Conservation (phyloP, 148 eudicot species). For the Rhododendron henanense region DNA sequence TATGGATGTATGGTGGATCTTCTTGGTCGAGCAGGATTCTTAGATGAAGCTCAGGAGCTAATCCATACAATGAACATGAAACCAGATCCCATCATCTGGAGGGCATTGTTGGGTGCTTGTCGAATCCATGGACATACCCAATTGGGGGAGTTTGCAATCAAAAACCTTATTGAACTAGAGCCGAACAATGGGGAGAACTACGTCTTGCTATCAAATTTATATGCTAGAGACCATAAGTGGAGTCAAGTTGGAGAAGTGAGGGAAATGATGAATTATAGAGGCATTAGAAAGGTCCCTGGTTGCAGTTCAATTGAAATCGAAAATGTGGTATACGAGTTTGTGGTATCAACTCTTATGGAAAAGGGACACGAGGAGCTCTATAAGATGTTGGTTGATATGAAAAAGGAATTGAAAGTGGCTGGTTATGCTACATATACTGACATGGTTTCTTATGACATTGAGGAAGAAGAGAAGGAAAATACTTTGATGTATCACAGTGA, state of each 20-base stretch:
- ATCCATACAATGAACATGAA: conserved; percentile 22
- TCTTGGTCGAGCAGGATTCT: conserved; percentile 22
- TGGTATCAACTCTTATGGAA: conserved; percentile 24
- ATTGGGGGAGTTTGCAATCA: conserved; percentile 22
- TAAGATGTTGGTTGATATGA: conserved; percentile 16
- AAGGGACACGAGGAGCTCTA: conserved; percentile 22
- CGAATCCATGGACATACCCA: conserved; percentile 11
- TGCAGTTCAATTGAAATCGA: conserved; percentile 32
- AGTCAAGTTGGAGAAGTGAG: conserved; percentile 24
- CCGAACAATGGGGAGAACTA: conserved; percentile 34
- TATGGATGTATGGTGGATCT: conserved; percentile 45
- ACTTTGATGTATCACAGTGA: not conserved
- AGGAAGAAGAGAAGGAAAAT: not conserved
- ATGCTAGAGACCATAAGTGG: conserved; percentile 28
- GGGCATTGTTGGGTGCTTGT: conserved; percentile 37
- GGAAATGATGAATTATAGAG: conserved; percentile 10
- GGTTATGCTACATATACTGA: conserved; percentile 10
- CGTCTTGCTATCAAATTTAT: conserved; percentile 26
- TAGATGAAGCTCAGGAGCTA: conserved; percentile 33
- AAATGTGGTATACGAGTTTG: conserved; percentile 22
- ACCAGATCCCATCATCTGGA: conserved; percentile 32
- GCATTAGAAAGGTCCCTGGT: conserved; percentile 31
- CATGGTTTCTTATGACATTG: conserved; percentile 11
- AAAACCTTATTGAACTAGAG: conserved; percentile 32
- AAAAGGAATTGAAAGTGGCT: conserved; percentile 9